phyloP scores from a whole-genome alignment of 208 protist genomes.

The Naegleria fowleri region DNA sequence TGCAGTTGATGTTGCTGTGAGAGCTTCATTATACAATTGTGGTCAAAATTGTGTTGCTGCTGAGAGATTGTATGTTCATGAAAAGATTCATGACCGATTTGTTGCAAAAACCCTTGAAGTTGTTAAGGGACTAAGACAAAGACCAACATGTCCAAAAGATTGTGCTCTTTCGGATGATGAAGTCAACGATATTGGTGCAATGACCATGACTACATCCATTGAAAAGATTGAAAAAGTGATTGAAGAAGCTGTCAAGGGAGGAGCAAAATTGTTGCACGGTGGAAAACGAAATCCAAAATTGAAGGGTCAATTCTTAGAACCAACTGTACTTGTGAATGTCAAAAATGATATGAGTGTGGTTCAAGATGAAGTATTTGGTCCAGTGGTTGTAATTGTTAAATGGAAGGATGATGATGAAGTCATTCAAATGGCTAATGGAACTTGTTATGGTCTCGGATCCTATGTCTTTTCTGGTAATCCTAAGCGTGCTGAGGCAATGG shows the following conservation, averaged over 20 bases:
- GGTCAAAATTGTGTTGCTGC: constrained; percentile 84
- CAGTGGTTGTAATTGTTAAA: constrained; percentile 77
- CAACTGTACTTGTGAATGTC: constrained; percentile 80
- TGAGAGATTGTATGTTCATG: constrained; percentile 72
- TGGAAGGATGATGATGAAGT: constrained; percentile 73
- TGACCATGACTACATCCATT: constrained; percentile 82
- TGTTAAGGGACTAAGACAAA: constrained; percentile 67
- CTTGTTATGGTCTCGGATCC: constrained; percentile 76
- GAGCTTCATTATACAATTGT: constrained; percentile 79
- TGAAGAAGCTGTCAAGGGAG: constrained; percentile 69
- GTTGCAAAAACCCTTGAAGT: constrained; percentile 52
- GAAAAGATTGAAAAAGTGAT: constrained; percentile 79
- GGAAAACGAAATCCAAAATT: constrained; percentile 55
- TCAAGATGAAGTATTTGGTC: constrained; percentile 87
- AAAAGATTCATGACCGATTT: constrained; percentile 67
- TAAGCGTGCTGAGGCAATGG: constrained; percentile 67
- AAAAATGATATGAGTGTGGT: constrained; percentile 74
- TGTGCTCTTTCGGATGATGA: constrained; percentile 27
- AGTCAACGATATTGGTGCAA: constrained; percentile 74
- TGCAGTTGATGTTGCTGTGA: constrained; percentile 72
- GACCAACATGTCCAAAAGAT: constrained; percentile 48
- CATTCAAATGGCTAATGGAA: constrained; percentile 72
- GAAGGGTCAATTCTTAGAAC: constrained; percentile 68
- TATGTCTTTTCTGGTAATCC: constrained; percentile 73
- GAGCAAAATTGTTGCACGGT: constrained; percentile 73